Percentiles rank a stretch among this genome's conserved stretches.
These are phyloP conservation scores for Isabelozyma pseudorhagii DNA, from an alignment of 805 yeast species.

Conservation along the genomic window DNA sequence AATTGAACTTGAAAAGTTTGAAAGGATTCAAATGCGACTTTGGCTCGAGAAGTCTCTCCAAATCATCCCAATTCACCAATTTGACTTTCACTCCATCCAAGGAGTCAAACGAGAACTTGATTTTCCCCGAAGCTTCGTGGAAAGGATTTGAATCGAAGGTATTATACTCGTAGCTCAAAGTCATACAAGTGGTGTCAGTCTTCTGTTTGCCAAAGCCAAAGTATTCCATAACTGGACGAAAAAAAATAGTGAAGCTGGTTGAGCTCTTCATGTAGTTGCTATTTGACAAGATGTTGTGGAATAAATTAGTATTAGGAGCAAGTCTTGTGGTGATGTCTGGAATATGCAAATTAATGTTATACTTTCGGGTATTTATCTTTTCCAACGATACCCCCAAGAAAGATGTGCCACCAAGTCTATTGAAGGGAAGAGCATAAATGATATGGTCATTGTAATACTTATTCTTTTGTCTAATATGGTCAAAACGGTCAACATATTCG, in stretches of 20 bases:
- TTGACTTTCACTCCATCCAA: conserved; percentile 19
- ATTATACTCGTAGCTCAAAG: conserved; percentile 32
- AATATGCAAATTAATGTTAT: conserved; percentile 35
- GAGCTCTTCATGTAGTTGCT: conserved; percentile 7
- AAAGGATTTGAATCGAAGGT: conserved; percentile 34
- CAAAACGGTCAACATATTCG: conserved; percentile 21
- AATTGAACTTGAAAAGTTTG: conserved; percentile 10
- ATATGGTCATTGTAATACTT: conserved; percentile 28
- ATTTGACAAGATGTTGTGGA: conserved; percentile 7
- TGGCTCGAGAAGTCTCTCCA: conserved; percentile 31
- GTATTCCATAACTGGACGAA: conserved; percentile 5
- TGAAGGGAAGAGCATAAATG: conserved; percentile 27
- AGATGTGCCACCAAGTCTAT: conserved; percentile 1
- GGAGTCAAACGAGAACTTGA: conserved; percentile 26
- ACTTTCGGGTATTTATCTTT: conserved; percentile 32
- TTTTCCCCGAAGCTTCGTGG: conserved; percentile 15
- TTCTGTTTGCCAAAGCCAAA: conserved; percentile 12
- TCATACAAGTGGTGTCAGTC: conserved; percentile 24
- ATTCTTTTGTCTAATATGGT: conserved; percentile 24
- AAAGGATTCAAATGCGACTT: conserved; percentile 17
- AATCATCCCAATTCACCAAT: conserved; percentile 11
- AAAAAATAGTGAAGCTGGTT: conserved; percentile 12
- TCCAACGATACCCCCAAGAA: conserved; percentile 34
- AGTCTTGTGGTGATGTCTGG: conserved; percentile 39
- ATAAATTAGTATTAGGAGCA: conserved; percentile 23